Percentiles rank a stretch among this genome's conserved stretches.
Conservation (phyloP, 768 basidiomycete genomes). For the Xerocomus brunneocitrinus region DNA sequence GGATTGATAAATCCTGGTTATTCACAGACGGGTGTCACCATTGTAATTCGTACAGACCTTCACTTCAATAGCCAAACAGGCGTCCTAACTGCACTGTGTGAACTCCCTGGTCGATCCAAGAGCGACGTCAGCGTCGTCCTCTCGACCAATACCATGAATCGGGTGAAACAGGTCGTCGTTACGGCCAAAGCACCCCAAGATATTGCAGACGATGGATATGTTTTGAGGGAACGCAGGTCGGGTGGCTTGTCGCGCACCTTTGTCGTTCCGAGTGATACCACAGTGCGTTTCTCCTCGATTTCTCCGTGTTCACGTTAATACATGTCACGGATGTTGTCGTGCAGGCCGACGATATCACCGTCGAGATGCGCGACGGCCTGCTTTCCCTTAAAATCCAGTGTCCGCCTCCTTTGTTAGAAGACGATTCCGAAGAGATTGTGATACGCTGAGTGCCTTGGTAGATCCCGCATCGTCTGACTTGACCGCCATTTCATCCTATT, state of each 20-base stretch:
- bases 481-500: constrained; percentile 7
- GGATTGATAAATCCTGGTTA: constrained; percentile 27
- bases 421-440: constrained; percentile 44
- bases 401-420: constrained; percentile 40
- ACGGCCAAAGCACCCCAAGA: constrained; percentile 41
- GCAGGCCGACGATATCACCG: constrained; percentile 52
- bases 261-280: constrained; percentile 51
- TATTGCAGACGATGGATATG: constrained; percentile 39
- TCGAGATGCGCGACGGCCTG: constrained; percentile 56
- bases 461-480: constrained; percentile 10
- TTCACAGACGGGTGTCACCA: constrained; percentile 19
- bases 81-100: constrained; percentile 55
- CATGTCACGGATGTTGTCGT: background rate
- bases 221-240: constrained; percentile 52
- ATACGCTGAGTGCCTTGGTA: constrained; percentile 40
- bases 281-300: constrained; percentile 39
- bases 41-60: constrained; percentile 57
- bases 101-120: constrained; percentile 64
- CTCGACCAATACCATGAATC: constrained; percentile 56
- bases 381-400: constrained; percentile 52
- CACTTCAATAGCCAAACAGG: constrained; percentile 50
- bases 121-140: constrained; percentile 56
- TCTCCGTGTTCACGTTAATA: background rate
- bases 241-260: constrained; percentile 48
- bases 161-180: constrained; percentile 58